Evolutionary conservation across 768 basidiomycete species (phyloP), one percentile per base, ranked within the genome.

Genomic region (Calocera viscosa): DNA sequence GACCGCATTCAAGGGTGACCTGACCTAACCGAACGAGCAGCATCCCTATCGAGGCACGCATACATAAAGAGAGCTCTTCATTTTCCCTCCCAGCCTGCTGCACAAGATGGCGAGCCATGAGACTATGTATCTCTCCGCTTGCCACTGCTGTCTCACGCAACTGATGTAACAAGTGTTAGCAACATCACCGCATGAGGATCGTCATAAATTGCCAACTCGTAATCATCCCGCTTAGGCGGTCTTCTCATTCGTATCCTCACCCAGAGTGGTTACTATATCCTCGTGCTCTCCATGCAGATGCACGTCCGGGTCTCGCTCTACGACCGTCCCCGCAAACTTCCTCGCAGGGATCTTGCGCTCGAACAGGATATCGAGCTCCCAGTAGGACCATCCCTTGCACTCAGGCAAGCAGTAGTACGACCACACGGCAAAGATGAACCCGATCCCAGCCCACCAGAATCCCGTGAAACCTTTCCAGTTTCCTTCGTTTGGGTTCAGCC

Each of bases 361-460:
- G 71, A 76, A 76, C 53, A 76, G n/a, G 63, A 76, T 75, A 67
- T 76, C 76, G 43, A 76, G 68, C 67, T 76, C 74, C 47, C 73
- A 69, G 71, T 74, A 75, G 1, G 73, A 72, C 64, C 75, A 67
- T 22, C 72, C 74, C 67, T 73, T 74, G 66, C 70, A 69, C 69
- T 75, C 74, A 7, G 75, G 76, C 1, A 77, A 68, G 34, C 70
- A 66, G 70, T 74, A 76, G 71, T 69, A 76, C 11, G 53, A 26
- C 53, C 53, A 60, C 14, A 30, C 53, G 30, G 35, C 69, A 7
- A 64, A 40, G 35, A 72, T 34, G 30, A 68, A 65, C 60, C 63
- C 65, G 63, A 67, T 16, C 41, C 70, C 41, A 7, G 70, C 70
- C 12, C 16, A 38, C 41, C 65, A 47, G 67, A 67, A 67, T n/a